Conservation (phyloP, 768 basidiomycete genomes). For the Lentinula aciculospora region DNA sequence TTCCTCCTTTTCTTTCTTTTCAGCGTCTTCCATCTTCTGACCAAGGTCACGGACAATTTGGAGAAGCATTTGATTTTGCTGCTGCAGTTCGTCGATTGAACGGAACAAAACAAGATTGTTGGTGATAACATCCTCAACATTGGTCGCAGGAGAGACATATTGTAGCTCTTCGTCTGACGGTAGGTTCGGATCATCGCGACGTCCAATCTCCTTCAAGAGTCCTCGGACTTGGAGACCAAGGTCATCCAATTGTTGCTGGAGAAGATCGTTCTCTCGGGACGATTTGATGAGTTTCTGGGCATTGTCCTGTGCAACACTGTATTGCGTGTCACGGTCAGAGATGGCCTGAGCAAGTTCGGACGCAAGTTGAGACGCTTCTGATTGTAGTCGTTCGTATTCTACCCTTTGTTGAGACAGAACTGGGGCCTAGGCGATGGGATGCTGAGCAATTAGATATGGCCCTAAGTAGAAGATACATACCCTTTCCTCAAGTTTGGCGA, state of each 20-base stretch:
- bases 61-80: constrained; percentile 87
- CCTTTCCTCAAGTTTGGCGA: constrained; percentile 88
- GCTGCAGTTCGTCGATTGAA: constrained; percentile 74
- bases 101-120: constrained; percentile 86
- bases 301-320: constrained; percentile 48
- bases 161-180: constrained; percentile 63
- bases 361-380: constrained; percentile 76
- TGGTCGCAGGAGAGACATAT: constrained; percentile 34
- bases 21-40: constrained; percentile 78
- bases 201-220: constrained; percentile 72
- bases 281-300: constrained; percentile 58
- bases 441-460: background rate
- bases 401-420: constrained; percentile 83
- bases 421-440: constrained; percentile 58
- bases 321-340: constrained; percentile 66
- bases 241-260: constrained; percentile 74
- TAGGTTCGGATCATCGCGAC: constrained; percentile 80
- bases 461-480: constrained; percentile 35
- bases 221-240: constrained; percentile 80
- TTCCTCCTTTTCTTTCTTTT: constrained; percentile 64
- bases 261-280: constrained; percentile 56
- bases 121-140: constrained; percentile 78
- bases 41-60: constrained; percentile 81
- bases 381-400: constrained; percentile 81
- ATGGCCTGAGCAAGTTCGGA: constrained; percentile 73